phyloP scores from a whole-genome alignment of 768 basidiomycete species.

The Suillus plorans region DNA sequence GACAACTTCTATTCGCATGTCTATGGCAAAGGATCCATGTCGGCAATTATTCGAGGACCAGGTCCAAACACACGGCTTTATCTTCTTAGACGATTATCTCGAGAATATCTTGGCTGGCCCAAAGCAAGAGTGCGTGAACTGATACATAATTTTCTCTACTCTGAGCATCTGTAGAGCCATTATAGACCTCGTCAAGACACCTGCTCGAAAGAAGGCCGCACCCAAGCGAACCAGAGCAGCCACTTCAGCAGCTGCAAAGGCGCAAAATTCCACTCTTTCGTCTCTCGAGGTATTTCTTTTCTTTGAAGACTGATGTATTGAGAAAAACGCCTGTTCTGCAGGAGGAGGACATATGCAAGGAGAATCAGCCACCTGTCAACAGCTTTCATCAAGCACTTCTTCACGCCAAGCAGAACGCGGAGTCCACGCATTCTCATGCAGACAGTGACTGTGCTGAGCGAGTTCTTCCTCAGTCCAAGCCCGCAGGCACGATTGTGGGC shows the following conservation, averaged over 20 bases:
- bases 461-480: not conserved
- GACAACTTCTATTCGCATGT: conserved; percentile 63
- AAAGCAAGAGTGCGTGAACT: conserved; percentile 57
- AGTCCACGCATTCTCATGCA: conserved; percentile 4
- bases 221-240: conserved; percentile 50
- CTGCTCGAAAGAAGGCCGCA: conserved; percentile 65
- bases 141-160: not conserved
- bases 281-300: conserved; percentile 45
- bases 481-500: not conserved
- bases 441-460: not conserved
- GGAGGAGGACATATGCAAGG: conserved; percentile 36
- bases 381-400: conserved; percentile 48
- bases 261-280: conserved; percentile 38
- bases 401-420: conserved; percentile 28
- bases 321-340: conserved; percentile 19
- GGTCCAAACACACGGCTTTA: conserved; percentile 72
- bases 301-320: not conserved
- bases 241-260: conserved; percentile 41
- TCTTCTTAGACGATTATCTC: conserved; percentile 78
- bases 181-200: conserved; percentile 82
- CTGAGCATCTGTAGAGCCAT: conserved; percentile 48
- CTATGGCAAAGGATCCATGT: conserved; percentile 73
- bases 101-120: conserved; percentile 66
- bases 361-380: conserved; percentile 43
- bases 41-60: conserved; percentile 71